A percentile compares a stretch with the other conserved stretches of the same genome.
Conservation (phyloP, 176 grass and related monocot genomes). For the Bonia amplexicaulis region DNA sequence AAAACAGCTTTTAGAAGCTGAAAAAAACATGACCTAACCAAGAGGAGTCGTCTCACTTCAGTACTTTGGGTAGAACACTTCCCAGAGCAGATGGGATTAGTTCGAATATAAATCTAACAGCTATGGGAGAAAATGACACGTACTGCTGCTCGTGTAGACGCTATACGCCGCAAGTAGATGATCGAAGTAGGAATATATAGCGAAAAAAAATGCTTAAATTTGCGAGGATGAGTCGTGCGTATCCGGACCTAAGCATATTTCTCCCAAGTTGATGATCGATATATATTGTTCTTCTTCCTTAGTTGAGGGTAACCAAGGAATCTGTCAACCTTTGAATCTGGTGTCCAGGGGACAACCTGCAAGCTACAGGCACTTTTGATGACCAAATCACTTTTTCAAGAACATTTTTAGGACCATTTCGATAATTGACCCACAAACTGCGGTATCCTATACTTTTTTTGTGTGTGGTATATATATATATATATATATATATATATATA, state of each 20-base stretch:
- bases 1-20: no score
- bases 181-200: conserved; percentile 13
- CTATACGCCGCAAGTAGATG: neutral
- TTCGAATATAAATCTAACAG: conserved; percentile 27
- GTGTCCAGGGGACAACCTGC: neutral
- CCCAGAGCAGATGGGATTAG: conserved; percentile 21
- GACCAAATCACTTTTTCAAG: neutral
- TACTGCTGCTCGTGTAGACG: neutral
- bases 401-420: neutral
- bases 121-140: conserved; percentile 14
- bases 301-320: neutral
- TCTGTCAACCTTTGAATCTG: neutral
- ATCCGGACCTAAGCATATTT: neutral
- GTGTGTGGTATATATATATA: no score
- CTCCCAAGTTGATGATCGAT: neutral
- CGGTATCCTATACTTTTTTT: no score
- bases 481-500: no score
- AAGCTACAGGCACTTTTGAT: neutral
- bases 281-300: neutral
- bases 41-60: neutral
- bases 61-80: neutral
- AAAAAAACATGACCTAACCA: no score
- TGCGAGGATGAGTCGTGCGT: neutral
- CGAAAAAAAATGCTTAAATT: neutral
- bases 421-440: neutral